phyloP scores from a whole-genome alignment of 176 grass and related monocot species.

The Rhynchospora breviuscula region DNA sequence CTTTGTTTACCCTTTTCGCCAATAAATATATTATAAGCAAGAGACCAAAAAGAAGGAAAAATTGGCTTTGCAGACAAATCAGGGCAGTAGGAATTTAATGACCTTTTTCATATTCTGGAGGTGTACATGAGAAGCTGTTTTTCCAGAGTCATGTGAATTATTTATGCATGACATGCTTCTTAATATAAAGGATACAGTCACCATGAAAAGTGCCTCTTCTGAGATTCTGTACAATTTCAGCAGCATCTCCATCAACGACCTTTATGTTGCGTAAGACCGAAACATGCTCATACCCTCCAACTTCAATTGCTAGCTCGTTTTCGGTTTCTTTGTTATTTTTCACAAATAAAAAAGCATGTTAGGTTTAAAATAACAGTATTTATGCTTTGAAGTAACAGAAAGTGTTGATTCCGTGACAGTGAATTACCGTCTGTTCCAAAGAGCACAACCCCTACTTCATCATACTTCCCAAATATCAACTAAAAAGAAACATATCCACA shows the following conservation, averaged over 20 bases:
- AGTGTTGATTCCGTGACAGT: not conserved
- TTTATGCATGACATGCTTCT: not conserved
- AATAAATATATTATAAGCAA: too few relatives aligned
- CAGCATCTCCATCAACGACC: constrained; percentile 53
- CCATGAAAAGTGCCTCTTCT: constrained; percentile 48
- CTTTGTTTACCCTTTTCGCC: too few relatives aligned
- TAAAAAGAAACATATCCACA: constrained; percentile 23
- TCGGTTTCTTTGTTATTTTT: constrained; percentile 47
- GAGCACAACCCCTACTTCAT: constrained; percentile 62
- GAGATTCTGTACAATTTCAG: constrained; percentile 53
- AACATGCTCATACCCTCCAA: constrained; percentile 83
- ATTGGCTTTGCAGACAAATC: not conserved
- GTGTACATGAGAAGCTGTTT: not conserved
- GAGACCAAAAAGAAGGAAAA: not conserved
- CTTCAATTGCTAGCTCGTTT: constrained; percentile 73
- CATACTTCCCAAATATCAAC: constrained; percentile 63
- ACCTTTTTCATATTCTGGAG: not conserved
- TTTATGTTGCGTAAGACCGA: constrained; percentile 54
- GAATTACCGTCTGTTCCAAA: constrained; percentile 74
- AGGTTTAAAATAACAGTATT: not conserved
- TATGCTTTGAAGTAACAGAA: not conserved
- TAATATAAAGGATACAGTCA: constrained; percentile 68
- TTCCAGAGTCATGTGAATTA: not conserved
- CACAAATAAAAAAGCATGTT: not conserved
- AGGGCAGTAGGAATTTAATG: not conserved